Conservation (phyloP, 2,329 filamentous ascomycete species). For the Fusarium xylarioides region DNA sequence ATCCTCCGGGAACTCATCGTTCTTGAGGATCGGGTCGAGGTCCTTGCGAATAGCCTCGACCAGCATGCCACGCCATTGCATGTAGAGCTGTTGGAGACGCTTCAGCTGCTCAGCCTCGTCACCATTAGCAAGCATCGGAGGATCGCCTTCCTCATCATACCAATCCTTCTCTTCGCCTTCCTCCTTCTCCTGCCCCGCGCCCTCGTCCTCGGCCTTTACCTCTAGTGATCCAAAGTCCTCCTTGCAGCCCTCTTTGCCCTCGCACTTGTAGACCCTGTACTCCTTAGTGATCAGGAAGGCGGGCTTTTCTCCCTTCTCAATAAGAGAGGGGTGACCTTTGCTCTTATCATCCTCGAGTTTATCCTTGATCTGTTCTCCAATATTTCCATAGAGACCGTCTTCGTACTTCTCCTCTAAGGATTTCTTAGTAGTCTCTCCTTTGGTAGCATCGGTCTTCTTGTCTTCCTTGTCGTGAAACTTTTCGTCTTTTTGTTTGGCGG, state of each 20-base stretch:
- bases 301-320: background rate
- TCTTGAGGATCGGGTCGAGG: slow-evolving; percentile 21
- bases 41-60: slow-evolving; percentile 7
- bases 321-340: background rate
- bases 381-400: slow-evolving; percentile 5
- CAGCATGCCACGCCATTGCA: slow-evolving; percentile 27
- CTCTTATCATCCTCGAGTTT: background rate
- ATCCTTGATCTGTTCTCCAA: background rate
- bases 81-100: slow-evolving; percentile 17
- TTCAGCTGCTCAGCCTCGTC: slow-evolving; percentile 1
- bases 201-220: background rate
- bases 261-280: slow-evolving; percentile 2
- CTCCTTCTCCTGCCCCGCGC: too few species aligned
- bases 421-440: background rate
- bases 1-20: background rate
- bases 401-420: background rate
- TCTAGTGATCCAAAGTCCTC: background rate
- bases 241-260: background rate
- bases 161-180: background rate
- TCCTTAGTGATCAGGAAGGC: background rate
- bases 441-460: background rate
- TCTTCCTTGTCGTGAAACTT: background rate
- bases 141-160: background rate
- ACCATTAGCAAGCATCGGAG: background rate
- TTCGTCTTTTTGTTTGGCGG: background rate